A percentile compares a stretch with the other conserved stretches of the same genome.
phyloP scores from a whole-genome alignment of 345 rosid genomes.

The Citrus sinensis region DVS_A1.0 CM039169.1:25055001-25055500 shows the following conservation, averaged over 20 bases:
- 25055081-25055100: slow-evolving; percentile 72
- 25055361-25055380: slow-evolving; percentile 14
- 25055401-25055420: neutral
- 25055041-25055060: slow-evolving; percentile 86
- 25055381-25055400: neutral
- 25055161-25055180: slow-evolving; percentile 1
- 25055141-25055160: slow-evolving; percentile 79
- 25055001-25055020: neutral
- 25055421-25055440: slow-evolving; percentile 88
- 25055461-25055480: slow-evolving; percentile 15
- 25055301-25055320: slow-evolving; percentile 89
- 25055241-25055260: slow-evolving; percentile 68
- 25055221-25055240: slow-evolving; percentile 56
- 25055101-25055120: slow-evolving; percentile 68
- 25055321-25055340: slow-evolving; percentile 91
- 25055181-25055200: neutral
- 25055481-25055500: neutral
- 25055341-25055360: slow-evolving; percentile 43
- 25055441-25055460: slow-evolving; percentile 64
- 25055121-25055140: slow-evolving; percentile 48
- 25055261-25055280: slow-evolving; percentile 79
- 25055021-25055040: neutral
- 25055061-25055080: slow-evolving; percentile 80
- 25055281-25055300: slow-evolving; percentile 50
- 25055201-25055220: neutral